Percentiles rank a stretch among this genome's conserved stretches.
Evolutionary conservation across 345 rosid genomes (phyloP).

Genomic region (Hypericum androsaemum): DNA sequence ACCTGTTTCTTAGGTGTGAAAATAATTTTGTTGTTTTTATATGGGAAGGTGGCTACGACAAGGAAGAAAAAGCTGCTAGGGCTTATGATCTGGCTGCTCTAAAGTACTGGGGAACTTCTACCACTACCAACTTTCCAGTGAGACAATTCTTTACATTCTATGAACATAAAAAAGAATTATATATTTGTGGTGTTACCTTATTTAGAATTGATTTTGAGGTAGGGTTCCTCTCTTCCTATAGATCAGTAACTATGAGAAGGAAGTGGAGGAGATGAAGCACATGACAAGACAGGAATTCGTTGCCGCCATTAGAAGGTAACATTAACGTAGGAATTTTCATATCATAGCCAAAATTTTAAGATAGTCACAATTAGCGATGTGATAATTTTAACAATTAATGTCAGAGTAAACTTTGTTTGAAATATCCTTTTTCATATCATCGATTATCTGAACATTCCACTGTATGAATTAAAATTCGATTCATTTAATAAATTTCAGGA

Average conservation of each 20-base stretch:
- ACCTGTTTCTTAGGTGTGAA: too few species aligned
- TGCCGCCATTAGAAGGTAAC: constrained; percentile 84
- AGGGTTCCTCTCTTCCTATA: constrained; percentile 15
- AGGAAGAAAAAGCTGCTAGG: constrained; percentile 98
- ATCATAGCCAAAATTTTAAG: too few species aligned
- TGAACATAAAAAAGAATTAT: background rate
- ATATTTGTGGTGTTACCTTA: background rate
- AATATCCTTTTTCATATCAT: too few species aligned
- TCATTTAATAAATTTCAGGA: constrained; percentile 42
- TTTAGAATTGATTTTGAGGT: background rate
- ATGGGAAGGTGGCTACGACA: constrained; percentile 85
- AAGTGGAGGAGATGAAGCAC: constrained; percentile 93
- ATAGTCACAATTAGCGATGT: too few species aligned
- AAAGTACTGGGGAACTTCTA: constrained; percentile 96
- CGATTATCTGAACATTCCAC: too few species aligned
- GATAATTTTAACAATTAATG: too few species aligned
- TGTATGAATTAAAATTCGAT: too few species aligned
- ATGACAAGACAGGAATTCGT: constrained; percentile 99
- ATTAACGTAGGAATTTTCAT: too few species aligned
- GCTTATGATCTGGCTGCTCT: constrained; percentile 94
- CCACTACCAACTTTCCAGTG: constrained; percentile 94
- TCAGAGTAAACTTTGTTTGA: too few species aligned
- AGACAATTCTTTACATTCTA: background rate
- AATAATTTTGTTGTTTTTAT: background rate
- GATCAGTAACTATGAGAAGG: constrained; percentile 94